Evolutionary conservation across 768 basidiomycete genomes (phyloP).

Genomic region (Suillus sp.): DNA sequence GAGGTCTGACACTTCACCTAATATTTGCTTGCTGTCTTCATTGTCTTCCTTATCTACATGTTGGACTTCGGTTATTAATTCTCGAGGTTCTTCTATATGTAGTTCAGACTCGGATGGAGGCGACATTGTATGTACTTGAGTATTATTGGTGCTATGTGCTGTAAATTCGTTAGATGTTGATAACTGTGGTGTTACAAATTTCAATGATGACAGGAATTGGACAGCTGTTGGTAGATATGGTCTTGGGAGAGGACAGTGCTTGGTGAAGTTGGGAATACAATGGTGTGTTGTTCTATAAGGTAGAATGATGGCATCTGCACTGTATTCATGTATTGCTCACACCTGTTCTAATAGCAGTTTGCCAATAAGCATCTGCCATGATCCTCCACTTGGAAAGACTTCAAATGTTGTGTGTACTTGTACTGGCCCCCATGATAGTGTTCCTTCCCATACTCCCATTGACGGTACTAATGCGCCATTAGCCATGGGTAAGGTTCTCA

Average conservation of each 20-base stretch:
- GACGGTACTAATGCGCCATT: conserved; percentile 23
- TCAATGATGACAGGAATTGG: not conserved
- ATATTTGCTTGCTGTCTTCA: too few relatives aligned
- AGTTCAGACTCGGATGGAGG: too few relatives aligned
- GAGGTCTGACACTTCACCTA: not conserved
- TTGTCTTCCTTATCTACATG: too few relatives aligned
- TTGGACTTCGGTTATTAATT: too few relatives aligned
- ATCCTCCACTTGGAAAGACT: conserved; percentile 25
- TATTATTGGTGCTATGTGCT: too few relatives aligned
- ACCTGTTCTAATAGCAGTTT: conserved; percentile 30
- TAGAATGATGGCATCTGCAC: conserved; percentile 5
- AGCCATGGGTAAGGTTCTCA: conserved; percentile 16
- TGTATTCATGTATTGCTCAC: conserved; percentile 29
- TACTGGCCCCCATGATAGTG: not conserved
- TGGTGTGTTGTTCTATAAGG: fast-evolving
- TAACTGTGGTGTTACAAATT: not conserved
- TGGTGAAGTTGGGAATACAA: not conserved
- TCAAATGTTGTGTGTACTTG: conserved; percentile 4
- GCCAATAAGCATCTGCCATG: conserved; percentile 33
- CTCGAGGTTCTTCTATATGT: too few relatives aligned
- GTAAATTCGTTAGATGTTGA: too few relatives aligned
- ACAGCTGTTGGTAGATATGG: not conserved
- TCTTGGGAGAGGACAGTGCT: not conserved
- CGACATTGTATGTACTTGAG: too few relatives aligned
- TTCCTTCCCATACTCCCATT: conserved; percentile 13